phyloP scores from a whole-genome alignment of 2,329 filamentous ascomycete genomes.

The Aspergillus spinulosporus region DNA sequence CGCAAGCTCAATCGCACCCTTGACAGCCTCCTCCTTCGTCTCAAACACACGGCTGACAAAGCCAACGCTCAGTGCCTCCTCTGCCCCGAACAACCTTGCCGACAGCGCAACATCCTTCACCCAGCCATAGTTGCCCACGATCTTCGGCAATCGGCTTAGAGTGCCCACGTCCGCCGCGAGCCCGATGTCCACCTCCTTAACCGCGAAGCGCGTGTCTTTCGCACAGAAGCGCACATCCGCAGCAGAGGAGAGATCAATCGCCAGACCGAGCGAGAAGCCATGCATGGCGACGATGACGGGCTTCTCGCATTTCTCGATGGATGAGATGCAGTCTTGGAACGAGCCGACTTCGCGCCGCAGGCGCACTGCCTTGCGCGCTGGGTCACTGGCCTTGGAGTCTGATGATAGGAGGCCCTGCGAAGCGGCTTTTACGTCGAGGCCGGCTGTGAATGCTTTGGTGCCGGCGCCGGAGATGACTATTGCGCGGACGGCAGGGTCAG shows the following conservation, averaged over 20 bases:
- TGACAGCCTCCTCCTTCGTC: constrained; percentile 62
- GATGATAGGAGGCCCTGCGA: constrained; percentile 53
- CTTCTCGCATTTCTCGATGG: constrained; percentile 85
- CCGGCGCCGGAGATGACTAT: constrained; percentile 80
- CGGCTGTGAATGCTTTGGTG: constrained; percentile 79
- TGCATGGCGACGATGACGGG: constrained; percentile 82
- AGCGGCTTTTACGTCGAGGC: constrained; percentile 77
- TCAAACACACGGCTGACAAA: constrained; percentile 46
- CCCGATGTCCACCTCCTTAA: constrained; percentile 54
- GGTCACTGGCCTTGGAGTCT: constrained; percentile 47
- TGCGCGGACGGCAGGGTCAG: constrained; percentile 70
- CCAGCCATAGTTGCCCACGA: constrained; percentile 48
- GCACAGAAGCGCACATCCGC: constrained; percentile 47
- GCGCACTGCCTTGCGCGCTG: constrained; percentile 62
- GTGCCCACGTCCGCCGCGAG: constrained; percentile 52
- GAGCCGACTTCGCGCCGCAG: constrained; percentile 70
- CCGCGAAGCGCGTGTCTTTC: constrained; percentile 39
- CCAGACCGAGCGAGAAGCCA: constrained; percentile 74
- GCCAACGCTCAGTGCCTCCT: constrained; percentile 47
- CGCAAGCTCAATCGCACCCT: constrained; percentile 64
- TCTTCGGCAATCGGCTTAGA: constrained; percentile 48
- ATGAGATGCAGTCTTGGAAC: constrained; percentile 76
- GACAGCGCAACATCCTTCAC: constrained; percentile 51
- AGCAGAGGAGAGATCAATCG: constrained; percentile 61
- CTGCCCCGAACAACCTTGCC: constrained; percentile 45